phyloP scores from a whole-genome alignment of 768 basidiomycete species.

The Trametes cingulata region DNA sequence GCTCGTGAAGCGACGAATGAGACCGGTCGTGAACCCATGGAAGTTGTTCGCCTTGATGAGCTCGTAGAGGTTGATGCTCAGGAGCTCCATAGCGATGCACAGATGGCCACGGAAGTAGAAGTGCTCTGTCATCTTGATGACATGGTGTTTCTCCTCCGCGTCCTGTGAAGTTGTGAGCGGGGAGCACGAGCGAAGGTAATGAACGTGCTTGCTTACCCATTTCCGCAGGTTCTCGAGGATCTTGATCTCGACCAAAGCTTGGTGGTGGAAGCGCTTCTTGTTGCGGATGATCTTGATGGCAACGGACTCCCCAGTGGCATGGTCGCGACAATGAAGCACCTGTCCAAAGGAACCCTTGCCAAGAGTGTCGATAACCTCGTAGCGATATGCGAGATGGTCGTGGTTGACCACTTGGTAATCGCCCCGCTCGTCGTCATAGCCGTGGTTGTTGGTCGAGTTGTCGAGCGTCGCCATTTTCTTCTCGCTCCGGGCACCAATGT shows the following conservation, averaged over 20 bases:
- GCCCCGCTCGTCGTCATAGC: slow-evolving; percentile 97
- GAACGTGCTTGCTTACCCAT: slow-evolving; percentile 72
- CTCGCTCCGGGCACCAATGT: slow-evolving; percentile 71
- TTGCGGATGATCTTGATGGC: slow-evolving; percentile 99
- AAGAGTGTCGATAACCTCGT: slow-evolving; percentile 87
- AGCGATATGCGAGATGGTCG: slow-evolving; percentile 97
- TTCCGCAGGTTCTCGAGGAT: slow-evolving; percentile 94
- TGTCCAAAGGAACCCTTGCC: slow-evolving; percentile 99
- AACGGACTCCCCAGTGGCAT: slow-evolving; percentile 92
- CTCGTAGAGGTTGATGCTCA: slow-evolving; percentile 99
- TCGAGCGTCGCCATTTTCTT: slow-evolving; percentile 83
- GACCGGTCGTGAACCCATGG: slow-evolving; percentile 92
- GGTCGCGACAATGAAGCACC: slow-evolving; percentile 93
- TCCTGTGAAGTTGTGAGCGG: slow-evolving; percentile 54
- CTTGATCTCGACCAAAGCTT: slow-evolving; percentile 98
- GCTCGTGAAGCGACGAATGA: slow-evolving; percentile 94
- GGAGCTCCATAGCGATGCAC: slow-evolving; percentile 96
- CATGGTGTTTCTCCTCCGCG: slow-evolving; percentile 93
- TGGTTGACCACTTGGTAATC: slow-evolving; percentile 90
- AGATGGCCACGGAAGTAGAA: slow-evolving; percentile 98
- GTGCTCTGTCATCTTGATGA: slow-evolving; percentile 97
- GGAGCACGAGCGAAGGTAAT: not conserved
- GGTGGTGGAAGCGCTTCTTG: slow-evolving; percentile 98
- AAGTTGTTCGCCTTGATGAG: slow-evolving; percentile 99
- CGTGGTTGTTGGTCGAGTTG: slow-evolving; percentile 79